Evolutionary conservation across 345 rosid species (phyloP).

Genomic region (Eucalyptus guilfoylei): DNA sequence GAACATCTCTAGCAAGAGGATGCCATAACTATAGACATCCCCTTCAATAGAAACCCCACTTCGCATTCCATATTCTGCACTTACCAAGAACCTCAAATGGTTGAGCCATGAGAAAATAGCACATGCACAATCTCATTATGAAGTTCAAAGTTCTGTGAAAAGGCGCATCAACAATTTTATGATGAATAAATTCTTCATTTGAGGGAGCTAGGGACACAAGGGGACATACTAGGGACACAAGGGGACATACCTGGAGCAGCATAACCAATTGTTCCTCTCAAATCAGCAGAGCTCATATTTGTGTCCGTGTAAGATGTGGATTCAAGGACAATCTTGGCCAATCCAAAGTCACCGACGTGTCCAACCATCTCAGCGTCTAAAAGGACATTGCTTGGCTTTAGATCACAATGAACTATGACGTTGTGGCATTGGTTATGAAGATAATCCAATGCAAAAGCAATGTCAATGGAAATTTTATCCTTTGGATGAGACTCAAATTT

Average conservation of each 20-base stretch:
- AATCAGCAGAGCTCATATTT: not conserved
- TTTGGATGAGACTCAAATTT: not conserved
- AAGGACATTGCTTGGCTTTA: not conserved
- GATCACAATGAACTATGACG: conserved; percentile 3
- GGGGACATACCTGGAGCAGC: not conserved
- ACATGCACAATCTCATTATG: not conserved
- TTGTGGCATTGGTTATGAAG: not conserved
- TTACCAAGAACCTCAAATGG: not conserved
- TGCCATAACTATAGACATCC: conserved; percentile 17
- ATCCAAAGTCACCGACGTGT: not conserved
- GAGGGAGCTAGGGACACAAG: not conserved
- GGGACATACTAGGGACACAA: not conserved
- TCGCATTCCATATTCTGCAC: conserved; percentile 18
- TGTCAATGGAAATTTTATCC: not conserved
- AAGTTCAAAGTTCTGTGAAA: not conserved
- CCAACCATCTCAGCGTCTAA: not conserved
- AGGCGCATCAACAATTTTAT: not conserved
- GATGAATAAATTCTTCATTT: not conserved
- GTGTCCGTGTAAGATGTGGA: not conserved
- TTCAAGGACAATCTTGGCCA: not conserved
- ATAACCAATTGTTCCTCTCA: not conserved
- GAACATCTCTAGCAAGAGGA: conserved; percentile 14
- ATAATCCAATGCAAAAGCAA: conserved; percentile 3
- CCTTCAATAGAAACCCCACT: not conserved
- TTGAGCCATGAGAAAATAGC: not conserved